Evolutionary conservation across 2,329 filamentous ascomycete species (phyloP).

Genomic region (Neonectria faginata): DNA sequence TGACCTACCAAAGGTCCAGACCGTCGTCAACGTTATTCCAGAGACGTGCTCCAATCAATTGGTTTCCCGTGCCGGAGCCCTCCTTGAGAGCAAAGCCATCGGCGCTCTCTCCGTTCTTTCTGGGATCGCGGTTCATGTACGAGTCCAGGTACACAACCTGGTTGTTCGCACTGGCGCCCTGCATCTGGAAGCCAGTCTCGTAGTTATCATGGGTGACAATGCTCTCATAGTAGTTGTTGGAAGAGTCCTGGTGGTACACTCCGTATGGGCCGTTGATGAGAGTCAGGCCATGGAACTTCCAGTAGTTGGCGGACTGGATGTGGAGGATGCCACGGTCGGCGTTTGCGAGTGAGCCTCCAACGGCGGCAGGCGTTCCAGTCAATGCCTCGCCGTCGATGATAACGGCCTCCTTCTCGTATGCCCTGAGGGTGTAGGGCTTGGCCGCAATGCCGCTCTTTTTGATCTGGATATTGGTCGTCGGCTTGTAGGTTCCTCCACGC

Average conservation of each 20-base stretch:
- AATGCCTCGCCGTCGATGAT: slow-evolving; percentile 57
- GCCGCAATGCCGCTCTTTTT: slow-evolving; percentile 55
- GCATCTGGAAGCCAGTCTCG: slow-evolving; percentile 52
- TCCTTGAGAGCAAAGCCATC: slow-evolving; percentile 63
- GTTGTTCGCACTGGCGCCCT: slow-evolving; percentile 49
- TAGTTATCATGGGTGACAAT: slow-evolving; percentile 52
- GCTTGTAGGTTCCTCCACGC: slow-evolving; percentile 57
- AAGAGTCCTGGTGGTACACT: slow-evolving; percentile 49
- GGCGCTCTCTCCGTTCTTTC: slow-evolving; percentile 64
- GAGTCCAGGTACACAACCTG: slow-evolving; percentile 56
- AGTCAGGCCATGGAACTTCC: slow-evolving; percentile 53
- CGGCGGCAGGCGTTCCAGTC: slow-evolving; percentile 51
- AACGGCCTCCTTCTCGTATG: slow-evolving; percentile 56
- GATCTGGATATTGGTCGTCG: slow-evolving; percentile 60
- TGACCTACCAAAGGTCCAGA: slow-evolving; percentile 40
- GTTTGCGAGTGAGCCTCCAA: slow-evolving; percentile 53
- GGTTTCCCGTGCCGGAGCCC: slow-evolving; percentile 59
- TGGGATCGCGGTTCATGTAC: slow-evolving; percentile 57
- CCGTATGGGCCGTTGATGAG: slow-evolving; percentile 52
- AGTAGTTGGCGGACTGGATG: slow-evolving; percentile 56
- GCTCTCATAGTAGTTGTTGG: slow-evolving; percentile 51
- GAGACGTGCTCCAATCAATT: slow-evolving; percentile 57
- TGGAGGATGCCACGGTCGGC: slow-evolving; percentile 59
- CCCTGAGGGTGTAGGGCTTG: slow-evolving; percentile 54
- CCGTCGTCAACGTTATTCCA: slow-evolving; percentile 66